Evolutionary conservation across 306 rosid species (phyloP).

Genomic region (Lupinus albus): DNA sequence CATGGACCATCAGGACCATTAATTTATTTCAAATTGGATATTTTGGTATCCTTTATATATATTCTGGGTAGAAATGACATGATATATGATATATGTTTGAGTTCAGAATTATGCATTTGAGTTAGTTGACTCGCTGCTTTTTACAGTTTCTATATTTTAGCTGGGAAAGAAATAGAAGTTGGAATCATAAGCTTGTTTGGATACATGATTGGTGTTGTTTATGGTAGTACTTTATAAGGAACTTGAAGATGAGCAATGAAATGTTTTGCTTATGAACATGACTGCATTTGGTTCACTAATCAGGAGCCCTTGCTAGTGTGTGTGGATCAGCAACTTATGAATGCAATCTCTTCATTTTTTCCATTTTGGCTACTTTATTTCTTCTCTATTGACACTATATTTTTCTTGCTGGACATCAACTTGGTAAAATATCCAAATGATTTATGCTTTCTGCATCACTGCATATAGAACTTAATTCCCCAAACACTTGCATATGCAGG

Average conservation of each 20-base stretch:
- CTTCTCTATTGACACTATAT: background rate
- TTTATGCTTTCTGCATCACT: slow-evolving; percentile 20
- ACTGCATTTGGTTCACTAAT: background rate
- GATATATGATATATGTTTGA: background rate
- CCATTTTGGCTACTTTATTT: background rate
- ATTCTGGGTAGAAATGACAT: background rate
- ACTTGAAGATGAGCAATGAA: background rate
- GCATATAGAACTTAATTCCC: background rate
- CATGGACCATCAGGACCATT: too few relatives aligned
- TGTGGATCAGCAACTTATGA: slow-evolving; percentile 11
- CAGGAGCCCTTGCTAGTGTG: slow-evolving; percentile 18
- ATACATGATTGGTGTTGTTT: background rate
- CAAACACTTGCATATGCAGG: slow-evolving; percentile 40
- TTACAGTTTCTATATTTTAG: background rate
- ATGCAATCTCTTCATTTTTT: slow-evolving; percentile 5
- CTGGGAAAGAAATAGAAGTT: background rate
- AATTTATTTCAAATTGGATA: too few relatives aligned
- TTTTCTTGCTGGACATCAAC: background rate
- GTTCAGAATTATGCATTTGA: slow-evolving; percentile 2
- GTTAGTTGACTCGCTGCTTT: slow-evolving; percentile 1
- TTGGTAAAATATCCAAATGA: slow-evolving; percentile 18
- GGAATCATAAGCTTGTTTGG: slow-evolving; percentile 4
- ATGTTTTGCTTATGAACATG: background rate
- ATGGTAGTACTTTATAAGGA: background rate
- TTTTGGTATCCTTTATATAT: too few relatives aligned